Percentiles rank a stretch among this genome's conserved stretches.
These are phyloP conservation scores for Hypoxylon lienhwacheense DNA, from an alignment of 495 filamentous ascomycete genomes.

Conservation along the genomic window DNA sequence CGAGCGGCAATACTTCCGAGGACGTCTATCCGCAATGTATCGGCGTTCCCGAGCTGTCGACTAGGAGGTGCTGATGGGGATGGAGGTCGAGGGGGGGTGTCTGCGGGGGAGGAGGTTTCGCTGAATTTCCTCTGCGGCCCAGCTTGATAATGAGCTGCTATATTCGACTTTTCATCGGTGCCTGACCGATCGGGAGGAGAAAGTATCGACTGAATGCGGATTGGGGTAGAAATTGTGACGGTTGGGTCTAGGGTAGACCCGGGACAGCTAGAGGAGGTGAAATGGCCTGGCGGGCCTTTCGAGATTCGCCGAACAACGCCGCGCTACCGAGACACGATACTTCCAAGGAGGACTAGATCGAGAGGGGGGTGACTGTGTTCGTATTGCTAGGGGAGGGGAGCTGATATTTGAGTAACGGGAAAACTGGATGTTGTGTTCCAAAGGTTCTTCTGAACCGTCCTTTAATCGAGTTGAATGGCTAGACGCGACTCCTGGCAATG, in stretches of 20 bases:
- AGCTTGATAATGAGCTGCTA: slow-evolving; percentile 31
- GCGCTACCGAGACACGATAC: slow-evolving; percentile 19
- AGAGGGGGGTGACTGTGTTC: slow-evolving; percentile 6
- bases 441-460: slow-evolving; percentile 6
- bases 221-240: slow-evolving; percentile 54
- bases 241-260: slow-evolving; percentile 42
- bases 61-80: slow-evolving; percentile 20
- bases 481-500: slow-evolving; percentile 19
- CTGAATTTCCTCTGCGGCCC: slow-evolving; percentile 44
- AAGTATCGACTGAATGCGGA: slow-evolving; percentile 54
- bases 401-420: slow-evolving; percentile 25
- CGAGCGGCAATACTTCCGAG: slow-evolving; percentile 23
- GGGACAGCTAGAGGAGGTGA: slow-evolving; percentile 5
- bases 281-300: slow-evolving; percentile 22
- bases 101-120: slow-evolving; percentile 40
- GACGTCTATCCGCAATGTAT: slow-evolving; percentile 16
- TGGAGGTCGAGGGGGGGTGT: slow-evolving; percentile 20
- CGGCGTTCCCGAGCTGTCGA: slow-evolving; percentile 17
- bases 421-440: slow-evolving; percentile 13
- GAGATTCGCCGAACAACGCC: slow-evolving; percentile 24
- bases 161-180: slow-evolving; percentile 41
- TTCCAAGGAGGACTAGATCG: slow-evolving; percentile 4
- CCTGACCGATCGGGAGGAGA: slow-evolving; percentile 49
- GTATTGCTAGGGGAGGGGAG: slow-evolving; percentile 6
- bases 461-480: slow-evolving; percentile 16